phyloP scores from a whole-genome alignment of 139 green algal genomes.

The Haematococcus sp. region DNA sequence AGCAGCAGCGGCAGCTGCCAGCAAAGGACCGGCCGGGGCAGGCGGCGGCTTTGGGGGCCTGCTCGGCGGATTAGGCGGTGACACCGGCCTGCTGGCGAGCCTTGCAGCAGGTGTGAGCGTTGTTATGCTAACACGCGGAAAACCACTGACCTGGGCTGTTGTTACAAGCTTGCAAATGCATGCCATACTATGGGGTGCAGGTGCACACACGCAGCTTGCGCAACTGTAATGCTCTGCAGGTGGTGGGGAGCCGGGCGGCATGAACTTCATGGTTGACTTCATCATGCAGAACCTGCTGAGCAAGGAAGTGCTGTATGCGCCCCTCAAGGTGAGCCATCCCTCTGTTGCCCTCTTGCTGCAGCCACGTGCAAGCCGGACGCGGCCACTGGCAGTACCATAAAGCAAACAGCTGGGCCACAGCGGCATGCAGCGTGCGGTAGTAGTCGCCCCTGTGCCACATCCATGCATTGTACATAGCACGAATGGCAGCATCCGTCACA shows the following conservation, averaged over 20 bases:
- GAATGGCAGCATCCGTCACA: too few species aligned
- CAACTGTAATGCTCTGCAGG: neutral
- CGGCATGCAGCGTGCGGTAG: too few species aligned
- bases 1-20: neutral
- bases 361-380: too few species aligned
- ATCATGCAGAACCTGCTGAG: slow-evolving; percentile 86
- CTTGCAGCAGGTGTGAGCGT: neutral
- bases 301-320: slow-evolving; percentile 85
- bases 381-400: too few species aligned
- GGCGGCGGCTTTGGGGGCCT: neutral
- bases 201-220: too few species aligned
- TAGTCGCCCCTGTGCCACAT: neutral
- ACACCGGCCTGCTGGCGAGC: neutral
- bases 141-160: too few species aligned
- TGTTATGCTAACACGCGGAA: too few species aligned
- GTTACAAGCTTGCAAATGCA: too few species aligned
- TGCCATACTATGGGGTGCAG: too few species aligned
- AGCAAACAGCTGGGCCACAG: too few species aligned
- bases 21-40: neutral
- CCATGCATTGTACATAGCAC: neutral
- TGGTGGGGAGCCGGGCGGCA: slow-evolving; percentile 23
- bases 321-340: slow-evolving; percentile 61
- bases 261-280: slow-evolving; percentile 67
- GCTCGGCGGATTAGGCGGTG: neutral
- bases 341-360: too few species aligned